phyloP scores from a whole-genome alignment of 225 moss, liverwort and hornwort genomes.

The Marchantia polymorpha region DNA sequence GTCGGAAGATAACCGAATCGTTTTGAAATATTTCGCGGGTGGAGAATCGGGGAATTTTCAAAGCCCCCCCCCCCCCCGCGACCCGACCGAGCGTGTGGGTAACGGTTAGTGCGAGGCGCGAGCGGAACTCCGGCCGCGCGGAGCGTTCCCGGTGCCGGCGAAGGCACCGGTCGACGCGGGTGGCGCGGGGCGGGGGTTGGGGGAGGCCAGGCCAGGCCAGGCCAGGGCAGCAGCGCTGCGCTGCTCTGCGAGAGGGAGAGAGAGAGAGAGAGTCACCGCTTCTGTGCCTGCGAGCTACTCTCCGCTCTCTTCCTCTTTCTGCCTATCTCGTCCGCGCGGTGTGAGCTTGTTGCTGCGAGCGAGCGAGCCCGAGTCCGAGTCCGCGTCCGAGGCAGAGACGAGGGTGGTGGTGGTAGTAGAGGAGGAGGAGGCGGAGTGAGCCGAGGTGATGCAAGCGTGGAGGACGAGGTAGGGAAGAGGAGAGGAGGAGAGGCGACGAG shows the following conservation, averaged over 20 bases:
- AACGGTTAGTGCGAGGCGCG: constrained; percentile 16
- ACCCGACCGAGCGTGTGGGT: constrained; percentile 14
- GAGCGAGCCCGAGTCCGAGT: not conserved
- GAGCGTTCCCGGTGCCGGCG: constrained; percentile 16
- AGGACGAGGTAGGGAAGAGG: not conserved
- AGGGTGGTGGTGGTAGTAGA: not conserved
- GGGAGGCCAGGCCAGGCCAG: not conserved
- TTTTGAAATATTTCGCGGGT: constrained; percentile 22
- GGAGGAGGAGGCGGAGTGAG: not conserved
- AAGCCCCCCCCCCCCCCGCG: constrained; percentile 1
- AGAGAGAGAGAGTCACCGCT: not conserved
- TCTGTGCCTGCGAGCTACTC: constrained; percentile 6
- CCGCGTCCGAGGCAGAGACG: not conserved
- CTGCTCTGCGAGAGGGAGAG: not conserved
- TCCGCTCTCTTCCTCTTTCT: constrained; percentile 4
- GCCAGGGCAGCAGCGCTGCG: not conserved
- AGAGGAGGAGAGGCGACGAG: not conserved
- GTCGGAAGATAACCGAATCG: constrained; percentile 15
- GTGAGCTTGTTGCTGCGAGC: not conserved
- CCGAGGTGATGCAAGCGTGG: constrained; percentile 12
- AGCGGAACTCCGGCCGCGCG: not conserved
- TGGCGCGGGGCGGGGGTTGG: not conserved
- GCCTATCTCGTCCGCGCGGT: constrained; percentile 12
- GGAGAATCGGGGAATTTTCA: not conserved
- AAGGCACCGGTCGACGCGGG: not conserved